Conservation (phyloP, 352 stramenopile species). For the Phytophthora boehmeriae region DNA sequence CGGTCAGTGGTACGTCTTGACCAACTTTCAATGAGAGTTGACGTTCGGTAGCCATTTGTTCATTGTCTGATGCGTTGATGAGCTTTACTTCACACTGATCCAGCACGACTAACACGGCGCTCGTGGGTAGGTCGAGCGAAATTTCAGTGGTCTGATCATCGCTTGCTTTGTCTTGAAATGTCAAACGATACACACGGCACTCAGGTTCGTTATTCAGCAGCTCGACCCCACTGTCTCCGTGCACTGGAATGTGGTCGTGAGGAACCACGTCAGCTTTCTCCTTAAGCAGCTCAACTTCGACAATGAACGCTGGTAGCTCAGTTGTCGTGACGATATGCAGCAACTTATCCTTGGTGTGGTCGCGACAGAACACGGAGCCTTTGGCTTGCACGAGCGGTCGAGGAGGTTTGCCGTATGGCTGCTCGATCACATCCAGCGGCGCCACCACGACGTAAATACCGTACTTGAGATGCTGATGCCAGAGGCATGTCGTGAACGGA, state of each 20-base stretch:
- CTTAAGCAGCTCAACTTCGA: conserved; percentile 59
- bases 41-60: conserved; percentile 1
- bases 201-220: conserved; percentile 42
- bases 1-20: conserved; percentile 29
- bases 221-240: conserved; percentile 25
- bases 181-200: conserved; percentile 56
- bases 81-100: conserved; percentile 34
- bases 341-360: conserved; percentile 53
- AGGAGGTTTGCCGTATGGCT: conserved; percentile 21
- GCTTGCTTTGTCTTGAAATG: conserved; percentile 17
- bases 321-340: conserved; percentile 43
- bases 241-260: conserved; percentile 31
- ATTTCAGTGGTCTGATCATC: conserved; percentile 22
- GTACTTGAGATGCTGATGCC: conserved; percentile 57
- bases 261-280: conserved; percentile 34
- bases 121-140: conserved; percentile 34
- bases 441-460: conserved; percentile 51
- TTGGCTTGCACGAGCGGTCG: conserved; percentile 35
- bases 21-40: conserved; percentile 25
- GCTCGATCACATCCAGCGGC: conserved; percentile 39
- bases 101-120: conserved; percentile 42
- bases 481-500: conserved; percentile 40
- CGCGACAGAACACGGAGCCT: conserved; percentile 52
- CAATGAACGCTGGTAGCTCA: conserved; percentile 44
- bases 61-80: conserved; percentile 4